A percentile compares a stretch with the other conserved stretches of the same genome.
Evolutionary conservation across 2,329 filamentous ascomycete species (phyloP).

Genomic region (Huntiella savannae): DNA sequence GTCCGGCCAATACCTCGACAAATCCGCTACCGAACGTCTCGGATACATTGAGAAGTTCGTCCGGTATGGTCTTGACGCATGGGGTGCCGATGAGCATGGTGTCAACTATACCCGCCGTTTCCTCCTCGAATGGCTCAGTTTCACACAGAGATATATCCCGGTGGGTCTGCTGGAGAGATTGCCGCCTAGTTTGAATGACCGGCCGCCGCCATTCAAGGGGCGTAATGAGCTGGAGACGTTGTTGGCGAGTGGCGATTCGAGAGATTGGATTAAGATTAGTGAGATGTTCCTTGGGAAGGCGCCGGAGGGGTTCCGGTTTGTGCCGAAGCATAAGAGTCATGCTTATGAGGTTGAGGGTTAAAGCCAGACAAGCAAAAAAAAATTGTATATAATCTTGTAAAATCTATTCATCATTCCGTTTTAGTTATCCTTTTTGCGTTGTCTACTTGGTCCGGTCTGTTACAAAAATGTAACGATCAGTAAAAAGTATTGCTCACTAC

Average conservation of each 20-base stretch:
- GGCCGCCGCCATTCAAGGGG: conserved; percentile 67
- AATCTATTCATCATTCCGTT: background rate
- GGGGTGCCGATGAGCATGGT: conserved; percentile 90
- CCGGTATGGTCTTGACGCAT: conserved; percentile 77
- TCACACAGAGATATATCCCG: conserved; percentile 79
- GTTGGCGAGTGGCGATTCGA: conserved; percentile 75
- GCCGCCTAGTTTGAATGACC: conserved; percentile 73
- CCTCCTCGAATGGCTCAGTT: conserved; percentile 88
- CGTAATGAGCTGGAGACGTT: conserved; percentile 88
- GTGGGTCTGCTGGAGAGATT: conserved; percentile 74
- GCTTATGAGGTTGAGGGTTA: conserved; percentile 57
- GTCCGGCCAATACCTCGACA: conserved; percentile 83
- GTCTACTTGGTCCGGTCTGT: too few relatives aligned
- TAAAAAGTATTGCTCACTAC: too few relatives aligned
- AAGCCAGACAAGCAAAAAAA: background rate
- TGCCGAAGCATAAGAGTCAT: conserved; percentile 95
- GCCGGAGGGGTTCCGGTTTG: conserved; percentile 78
- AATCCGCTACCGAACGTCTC: conserved; percentile 72
- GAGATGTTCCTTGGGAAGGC: conserved; percentile 95
- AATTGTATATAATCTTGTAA: background rate
- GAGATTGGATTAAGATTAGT: conserved; percentile 98
- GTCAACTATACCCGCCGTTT: conserved; percentile 82
- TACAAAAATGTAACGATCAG: too few relatives aligned
- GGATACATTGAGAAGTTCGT: conserved; percentile 75
- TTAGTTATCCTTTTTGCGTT: too few relatives aligned